Evolutionary conservation across 345 rosid species (phyloP), one percentile per base, ranked within the genome.

Genomic region (Lepidium sativum): DNA sequence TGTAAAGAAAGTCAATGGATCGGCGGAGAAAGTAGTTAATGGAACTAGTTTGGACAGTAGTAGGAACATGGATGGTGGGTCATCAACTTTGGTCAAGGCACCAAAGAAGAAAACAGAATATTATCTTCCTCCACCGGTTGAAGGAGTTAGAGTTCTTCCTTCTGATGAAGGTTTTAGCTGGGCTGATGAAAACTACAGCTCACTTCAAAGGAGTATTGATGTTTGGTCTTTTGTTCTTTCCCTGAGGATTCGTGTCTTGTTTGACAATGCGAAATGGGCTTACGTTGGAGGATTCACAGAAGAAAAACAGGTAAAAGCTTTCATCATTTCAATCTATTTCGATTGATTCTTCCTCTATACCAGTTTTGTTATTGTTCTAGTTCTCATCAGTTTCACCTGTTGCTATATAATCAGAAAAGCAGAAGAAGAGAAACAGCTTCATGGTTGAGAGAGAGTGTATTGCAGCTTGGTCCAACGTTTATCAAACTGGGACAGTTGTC

Each of bases 401-500:
- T n/a, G 78, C 27, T 32, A 10, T 61, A 3, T 67, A 4, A 69
- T 73, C 84, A 92, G 98, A 87, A 84, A 84, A 71, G 18, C 18
- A 71, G 94, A 68, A 82, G 96, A 63, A 75, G 65, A 47, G 81
- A 54, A 67, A 92, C 96, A 50, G 98, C 97, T 43, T 83, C 88
- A 4, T 92, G 98, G 98, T 79, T 92, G 52, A 76, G 97, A 75
- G 94, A 89, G 78, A 21, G 76, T 63, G 91, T 89, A 6, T 78
- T 92, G 83, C 96, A 92, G 80, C 96, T 92, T 51, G 98, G 98
- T 55, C 98, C 98, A 14, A 92, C 98, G 56, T 89, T 92, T 71
- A 92, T 92, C 69, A 92, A 92, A 78, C 85, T 92, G 9, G 98
- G 98, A 61, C 98, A 92, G 72, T 64, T 86, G 75, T 92, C 96